Evolutionary conservation across 1,139 yeast species (phyloP).

Genomic region (Yamadazyma aaseri): DNA sequence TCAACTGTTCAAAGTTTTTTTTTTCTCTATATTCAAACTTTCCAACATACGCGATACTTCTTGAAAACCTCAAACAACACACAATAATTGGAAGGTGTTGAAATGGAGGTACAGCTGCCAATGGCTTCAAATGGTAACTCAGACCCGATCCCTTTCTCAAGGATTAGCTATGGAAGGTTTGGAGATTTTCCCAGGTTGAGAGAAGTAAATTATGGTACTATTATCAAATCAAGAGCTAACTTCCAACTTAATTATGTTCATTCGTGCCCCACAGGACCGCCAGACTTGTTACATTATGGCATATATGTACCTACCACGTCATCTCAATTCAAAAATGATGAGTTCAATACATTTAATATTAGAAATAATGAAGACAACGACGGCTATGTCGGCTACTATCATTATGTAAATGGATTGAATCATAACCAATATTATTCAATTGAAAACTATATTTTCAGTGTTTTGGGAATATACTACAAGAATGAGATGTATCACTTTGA

Average conservation of each 20-base stretch:
- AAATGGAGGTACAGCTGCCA: neutral
- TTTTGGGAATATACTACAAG: slow-evolving; percentile 26
- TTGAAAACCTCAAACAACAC: too few relatives aligned
- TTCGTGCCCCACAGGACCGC: slow-evolving; percentile 28
- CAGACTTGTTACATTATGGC: slow-evolving; percentile 44
- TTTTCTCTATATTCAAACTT: too few relatives aligned
- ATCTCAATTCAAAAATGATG: slow-evolving; percentile 28
- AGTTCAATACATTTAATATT: slow-evolving; percentile 18
- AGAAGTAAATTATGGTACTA: slow-evolving; percentile 13
- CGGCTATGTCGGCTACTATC: slow-evolving; percentile 43
- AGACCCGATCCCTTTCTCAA: neutral
- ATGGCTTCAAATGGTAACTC: neutral
- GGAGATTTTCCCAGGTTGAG: slow-evolving; percentile 14
- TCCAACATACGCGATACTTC: too few relatives aligned
- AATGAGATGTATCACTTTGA: slow-evolving; percentile 20
- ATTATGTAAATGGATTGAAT: slow-evolving; percentile 37
- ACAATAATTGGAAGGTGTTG: too few relatives aligned
- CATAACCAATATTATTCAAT: slow-evolving; percentile 23
- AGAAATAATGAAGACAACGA: slow-evolving; percentile 28
- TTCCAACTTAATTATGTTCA: slow-evolving; percentile 9
- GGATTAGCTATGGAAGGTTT: slow-evolving; percentile 6
- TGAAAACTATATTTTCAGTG: slow-evolving; percentile 28
- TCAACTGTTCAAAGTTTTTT: too few relatives aligned
- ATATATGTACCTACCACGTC: slow-evolving; percentile 33
- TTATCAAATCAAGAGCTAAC: slow-evolving; percentile 10